Conservation (phyloP, 371 early-diverging fungal species). For the Lichtheimia ramosa region DNA sequence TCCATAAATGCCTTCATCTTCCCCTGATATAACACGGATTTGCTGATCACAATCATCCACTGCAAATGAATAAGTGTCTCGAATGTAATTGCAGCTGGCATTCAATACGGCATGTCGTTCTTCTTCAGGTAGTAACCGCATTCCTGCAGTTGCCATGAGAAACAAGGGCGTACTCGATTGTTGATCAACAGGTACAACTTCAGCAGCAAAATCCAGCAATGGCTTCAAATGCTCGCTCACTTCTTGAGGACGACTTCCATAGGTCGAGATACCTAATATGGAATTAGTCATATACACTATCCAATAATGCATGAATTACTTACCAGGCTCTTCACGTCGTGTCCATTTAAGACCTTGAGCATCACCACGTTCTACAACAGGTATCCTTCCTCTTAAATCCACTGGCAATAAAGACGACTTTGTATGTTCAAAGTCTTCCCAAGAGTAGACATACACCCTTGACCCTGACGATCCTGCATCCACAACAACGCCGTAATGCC, state of each 20-base stretch:
- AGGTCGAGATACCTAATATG: constrained; percentile 28
- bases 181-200: constrained; percentile 65
- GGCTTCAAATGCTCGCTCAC: constrained; percentile 63
- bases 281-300: too few relatives aligned
- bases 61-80: constrained; percentile 58
- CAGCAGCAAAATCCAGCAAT: constrained; percentile 78
- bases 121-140: constrained; percentile 72
- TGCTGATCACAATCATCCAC: constrained; percentile 67
- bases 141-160: constrained; percentile 93
- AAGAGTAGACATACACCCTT: constrained; percentile 86
- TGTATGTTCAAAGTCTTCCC: constrained; percentile 65
- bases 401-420: constrained; percentile 15
- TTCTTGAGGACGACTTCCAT: constrained; percentile 52
- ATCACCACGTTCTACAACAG: constrained; percentile 74
- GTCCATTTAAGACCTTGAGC: constrained; percentile 69
- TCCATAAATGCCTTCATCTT: constrained; percentile 93
- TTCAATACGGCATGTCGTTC: constrained; percentile 61
- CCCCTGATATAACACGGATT: constrained; percentile 87
- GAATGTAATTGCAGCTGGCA: constrained; percentile 67
- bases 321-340: constrained; percentile 73
- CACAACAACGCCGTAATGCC: constrained; percentile 85
- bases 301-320: background rate
- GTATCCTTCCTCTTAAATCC: constrained; percentile 48
- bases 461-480: constrained; percentile 96
- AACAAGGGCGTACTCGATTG: constrained; percentile 77